Evolutionary conservation across 371 early-diverging fungal genomes (phyloP).

Genomic region (Circinella minor): DNA sequence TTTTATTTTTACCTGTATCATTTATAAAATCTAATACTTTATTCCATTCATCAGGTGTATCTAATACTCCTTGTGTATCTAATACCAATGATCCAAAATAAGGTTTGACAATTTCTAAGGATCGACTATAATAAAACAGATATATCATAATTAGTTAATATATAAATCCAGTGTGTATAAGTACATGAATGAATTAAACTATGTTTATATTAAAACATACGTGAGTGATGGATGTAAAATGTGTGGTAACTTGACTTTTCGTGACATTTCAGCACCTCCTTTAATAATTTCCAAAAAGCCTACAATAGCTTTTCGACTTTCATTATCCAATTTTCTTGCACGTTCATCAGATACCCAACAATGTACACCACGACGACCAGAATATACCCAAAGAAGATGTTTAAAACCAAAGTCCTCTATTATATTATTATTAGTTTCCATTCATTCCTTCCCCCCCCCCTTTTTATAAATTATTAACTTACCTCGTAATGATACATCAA

Average conservation of each 20-base stretch:
- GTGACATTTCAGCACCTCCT: constrained; percentile 76
- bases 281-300: constrained; percentile 85
- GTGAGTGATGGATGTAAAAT: constrained; percentile 67
- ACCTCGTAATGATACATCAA: constrained; percentile 78
- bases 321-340: constrained; percentile 78
- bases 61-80: constrained; percentile 73
- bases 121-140: constrained; percentile 52
- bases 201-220: constrained; percentile 37
- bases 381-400: constrained; percentile 95
- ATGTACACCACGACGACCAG: constrained; percentile 99
- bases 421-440: neutral
- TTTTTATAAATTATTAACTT: too few species aligned
- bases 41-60: constrained; percentile 63
- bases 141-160: too few species aligned
- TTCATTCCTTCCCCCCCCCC: neutral
- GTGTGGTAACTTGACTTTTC: constrained; percentile 71
- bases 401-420: constrained; percentile 96
- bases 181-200: too few species aligned
- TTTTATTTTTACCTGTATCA: constrained; percentile 57
- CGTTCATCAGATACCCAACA: constrained; percentile 98
- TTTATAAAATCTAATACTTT: constrained; percentile 78
- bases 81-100: constrained; percentile 75
- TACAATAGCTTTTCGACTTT: constrained; percentile 86
- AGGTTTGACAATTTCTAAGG: constrained; percentile 60
- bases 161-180: too few species aligned